A percentile compares a stretch with the other conserved stretches of the same genome.
phyloP scores from a whole-genome alignment of 768 basidiomycete genomes.

The Cyclocybe cylindracea region DNA sequence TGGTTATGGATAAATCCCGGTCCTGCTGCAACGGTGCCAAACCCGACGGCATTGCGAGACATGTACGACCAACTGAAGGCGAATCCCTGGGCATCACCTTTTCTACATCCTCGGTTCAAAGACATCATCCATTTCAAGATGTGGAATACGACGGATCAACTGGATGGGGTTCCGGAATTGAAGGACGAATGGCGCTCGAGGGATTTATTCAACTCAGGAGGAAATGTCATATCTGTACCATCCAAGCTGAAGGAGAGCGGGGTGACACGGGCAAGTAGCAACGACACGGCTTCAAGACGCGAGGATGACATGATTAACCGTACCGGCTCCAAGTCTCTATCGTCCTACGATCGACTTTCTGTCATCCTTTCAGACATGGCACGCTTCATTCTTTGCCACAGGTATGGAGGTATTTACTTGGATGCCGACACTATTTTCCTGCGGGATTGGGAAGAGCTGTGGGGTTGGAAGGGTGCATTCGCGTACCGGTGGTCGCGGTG shows the following conservation, averaged over 20 bases:
- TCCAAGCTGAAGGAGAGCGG: constrained; percentile 16
- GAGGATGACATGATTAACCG: constrained; percentile 59
- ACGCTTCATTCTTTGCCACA: constrained; percentile 94
- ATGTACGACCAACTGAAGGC: constrained; percentile 82
- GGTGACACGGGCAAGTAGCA: constrained; percentile 8
- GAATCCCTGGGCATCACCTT: constrained; percentile 95
- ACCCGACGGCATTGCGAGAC: constrained; percentile 75
- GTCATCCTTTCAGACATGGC: constrained; percentile 97
- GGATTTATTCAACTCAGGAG: constrained; percentile 87
- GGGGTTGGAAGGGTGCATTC: constrained; percentile 96
- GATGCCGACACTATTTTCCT: constrained; percentile 96
- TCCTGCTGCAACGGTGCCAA: constrained; percentile 89
- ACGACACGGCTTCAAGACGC: constrained; percentile 27
- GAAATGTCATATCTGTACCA: constrained; percentile 65
- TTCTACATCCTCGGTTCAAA: constrained; percentile 90
- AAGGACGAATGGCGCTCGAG: constrained; percentile 87
- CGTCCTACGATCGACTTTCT: constrained; percentile 86
- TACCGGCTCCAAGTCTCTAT: constrained; percentile 82
- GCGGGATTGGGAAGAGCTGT: constrained; percentile 98
- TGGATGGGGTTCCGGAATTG: constrained; percentile 89
- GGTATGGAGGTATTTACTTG: constrained; percentile 95
- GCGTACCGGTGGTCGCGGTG: constrained; percentile 96
- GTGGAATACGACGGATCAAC: constrained; percentile 98
- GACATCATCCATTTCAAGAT: constrained; percentile 93
- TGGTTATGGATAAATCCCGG: constrained; percentile 99